Evolutionary conservation across 306 rosid genomes (phyloP).

Genomic region (Cucumis melo): DNA sequence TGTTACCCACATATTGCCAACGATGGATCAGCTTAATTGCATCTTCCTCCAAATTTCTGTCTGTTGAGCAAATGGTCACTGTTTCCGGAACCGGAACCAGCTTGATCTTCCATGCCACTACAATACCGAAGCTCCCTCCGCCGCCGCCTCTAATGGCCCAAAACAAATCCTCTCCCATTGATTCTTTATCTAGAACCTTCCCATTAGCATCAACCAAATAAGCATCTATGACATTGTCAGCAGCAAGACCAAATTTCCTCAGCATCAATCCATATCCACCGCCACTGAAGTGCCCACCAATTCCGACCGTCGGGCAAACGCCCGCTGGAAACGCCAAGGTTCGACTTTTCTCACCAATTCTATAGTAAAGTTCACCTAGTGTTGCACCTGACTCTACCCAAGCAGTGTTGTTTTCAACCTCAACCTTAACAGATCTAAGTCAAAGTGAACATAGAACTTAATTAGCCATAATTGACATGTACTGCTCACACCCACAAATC

Average conservation of each 20-base stretch:
- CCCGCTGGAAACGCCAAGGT: conserved; percentile 65
- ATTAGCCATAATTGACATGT: too few relatives aligned
- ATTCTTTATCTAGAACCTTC: background rate
- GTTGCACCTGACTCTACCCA: conserved; percentile 69
- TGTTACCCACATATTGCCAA: conserved; percentile 50
- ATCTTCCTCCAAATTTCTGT: conserved; percentile 34
- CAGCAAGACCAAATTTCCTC: conserved; percentile 58
- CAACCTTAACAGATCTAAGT: conserved; percentile 11
- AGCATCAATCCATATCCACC: conserved; percentile 63
- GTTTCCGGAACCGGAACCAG: conserved; percentile 39
- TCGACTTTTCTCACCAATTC: background rate
- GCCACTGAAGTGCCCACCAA: conserved; percentile 64
- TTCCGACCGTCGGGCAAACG: conserved; percentile 38
- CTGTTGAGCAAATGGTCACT: conserved; percentile 38
- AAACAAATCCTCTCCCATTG: background rate
- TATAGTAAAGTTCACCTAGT: conserved; percentile 28
- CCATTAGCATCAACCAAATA: background rate
- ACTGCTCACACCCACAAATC: too few relatives aligned
- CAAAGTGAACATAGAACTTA: too few relatives aligned
- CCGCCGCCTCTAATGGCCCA: background rate
- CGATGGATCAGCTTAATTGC: conserved; percentile 29
- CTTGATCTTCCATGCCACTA: conserved; percentile 51
- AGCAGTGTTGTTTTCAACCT: conserved; percentile 5
- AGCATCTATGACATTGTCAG: conserved; percentile 49
- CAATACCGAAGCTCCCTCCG: conserved; percentile 27